Conservation (phyloP, 148 eudicot genomes). For the Talinum fruticosum region DNA sequence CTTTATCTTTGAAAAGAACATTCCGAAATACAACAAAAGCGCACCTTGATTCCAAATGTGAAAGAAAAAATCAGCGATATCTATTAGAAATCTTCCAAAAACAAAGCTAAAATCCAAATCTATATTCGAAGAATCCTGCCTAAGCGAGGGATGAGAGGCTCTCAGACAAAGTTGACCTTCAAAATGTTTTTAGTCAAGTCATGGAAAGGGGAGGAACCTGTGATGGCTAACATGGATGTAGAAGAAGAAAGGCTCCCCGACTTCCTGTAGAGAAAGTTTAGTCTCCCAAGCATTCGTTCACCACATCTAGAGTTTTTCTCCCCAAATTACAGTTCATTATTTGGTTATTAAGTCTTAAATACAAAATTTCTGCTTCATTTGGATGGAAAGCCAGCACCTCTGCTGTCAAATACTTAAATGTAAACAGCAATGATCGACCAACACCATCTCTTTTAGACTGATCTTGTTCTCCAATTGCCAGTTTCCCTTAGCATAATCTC, state of each 20-base stretch:
- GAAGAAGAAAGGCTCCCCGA: slow-evolving; percentile 21
- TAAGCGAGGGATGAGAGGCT: too few species aligned
- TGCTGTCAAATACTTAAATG: slow-evolving; percentile 3
- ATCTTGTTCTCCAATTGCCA: slow-evolving; percentile 27
- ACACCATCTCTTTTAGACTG: slow-evolving; percentile 20
- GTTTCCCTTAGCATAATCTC: slow-evolving; percentile 14
- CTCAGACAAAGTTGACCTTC: too few species aligned
- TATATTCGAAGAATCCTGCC: too few species aligned
- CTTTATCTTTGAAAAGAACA: not conserved
- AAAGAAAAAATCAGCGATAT: too few species aligned
- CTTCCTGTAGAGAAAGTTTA: slow-evolving; percentile 26
- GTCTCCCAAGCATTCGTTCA: slow-evolving; percentile 25
- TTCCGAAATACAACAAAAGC: not conserved
- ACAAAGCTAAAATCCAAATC: too few species aligned
- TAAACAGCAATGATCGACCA: slow-evolving; percentile 1
- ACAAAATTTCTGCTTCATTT: slow-evolving; percentile 11
- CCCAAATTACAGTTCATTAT: slow-evolving; percentile 22
- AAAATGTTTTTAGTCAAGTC: not conserved
- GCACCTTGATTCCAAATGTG: too few species aligned
- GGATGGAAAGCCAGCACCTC: slow-evolving; percentile 32
- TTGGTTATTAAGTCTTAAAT: slow-evolving; percentile 24
- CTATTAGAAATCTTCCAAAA: too few species aligned
- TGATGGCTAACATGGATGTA: slow-evolving; percentile 34
- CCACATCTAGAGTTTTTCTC: slow-evolving; percentile 12
- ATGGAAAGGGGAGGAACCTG: slow-evolving; percentile 2